These are phyloP conservation scores for Apiospora sp. DNA, from an alignment of 2,329 filamentous ascomycete species.

Conservation along the genomic window DNA sequence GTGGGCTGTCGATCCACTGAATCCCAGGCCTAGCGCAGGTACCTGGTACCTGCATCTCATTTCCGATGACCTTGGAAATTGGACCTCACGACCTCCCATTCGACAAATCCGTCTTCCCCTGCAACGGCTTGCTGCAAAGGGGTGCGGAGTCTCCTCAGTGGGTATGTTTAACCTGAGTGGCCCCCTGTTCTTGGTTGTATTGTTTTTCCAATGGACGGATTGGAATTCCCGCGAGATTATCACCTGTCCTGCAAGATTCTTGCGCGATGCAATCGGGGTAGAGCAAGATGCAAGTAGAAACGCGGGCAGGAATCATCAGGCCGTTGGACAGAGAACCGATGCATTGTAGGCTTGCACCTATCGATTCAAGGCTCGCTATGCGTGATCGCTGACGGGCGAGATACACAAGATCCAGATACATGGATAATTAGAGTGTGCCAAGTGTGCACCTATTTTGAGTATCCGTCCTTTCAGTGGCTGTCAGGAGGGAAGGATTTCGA, in stretches of 20 bases:
- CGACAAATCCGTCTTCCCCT: conserved; percentile 14
- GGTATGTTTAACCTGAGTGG: conserved; percentile 22
- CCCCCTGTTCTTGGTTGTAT: conserved; percentile 18
- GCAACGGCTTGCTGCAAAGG: conserved; percentile 20
- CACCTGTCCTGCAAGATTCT: conserved; percentile 6
- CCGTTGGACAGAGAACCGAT: background rate
- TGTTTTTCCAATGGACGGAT: conserved; percentile 10
- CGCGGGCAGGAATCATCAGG: background rate
- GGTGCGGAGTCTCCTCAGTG: conserved; percentile 15
- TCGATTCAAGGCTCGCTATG: background rate
- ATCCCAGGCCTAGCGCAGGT: conserved; percentile 11
- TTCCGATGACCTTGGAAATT: conserved; percentile 18
- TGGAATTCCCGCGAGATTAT: conserved; percentile 20
- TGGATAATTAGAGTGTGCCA: conserved; percentile 6
- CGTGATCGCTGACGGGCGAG: background rate
- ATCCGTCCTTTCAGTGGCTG: background rate
- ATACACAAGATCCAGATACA: conserved; percentile 5
- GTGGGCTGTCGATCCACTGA: conserved; percentile 9
- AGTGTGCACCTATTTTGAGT: conserved; percentile 15
- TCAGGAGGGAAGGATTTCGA: background rate
- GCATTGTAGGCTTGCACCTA: background rate
- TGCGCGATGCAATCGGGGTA: background rate
- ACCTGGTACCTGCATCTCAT: conserved; percentile 17
- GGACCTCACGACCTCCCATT: background rate
- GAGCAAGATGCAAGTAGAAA: background rate